Conservation (phyloP, 2,329 filamentous ascomycete species). For the Pseudogymnoascus verrucosus region DNA sequence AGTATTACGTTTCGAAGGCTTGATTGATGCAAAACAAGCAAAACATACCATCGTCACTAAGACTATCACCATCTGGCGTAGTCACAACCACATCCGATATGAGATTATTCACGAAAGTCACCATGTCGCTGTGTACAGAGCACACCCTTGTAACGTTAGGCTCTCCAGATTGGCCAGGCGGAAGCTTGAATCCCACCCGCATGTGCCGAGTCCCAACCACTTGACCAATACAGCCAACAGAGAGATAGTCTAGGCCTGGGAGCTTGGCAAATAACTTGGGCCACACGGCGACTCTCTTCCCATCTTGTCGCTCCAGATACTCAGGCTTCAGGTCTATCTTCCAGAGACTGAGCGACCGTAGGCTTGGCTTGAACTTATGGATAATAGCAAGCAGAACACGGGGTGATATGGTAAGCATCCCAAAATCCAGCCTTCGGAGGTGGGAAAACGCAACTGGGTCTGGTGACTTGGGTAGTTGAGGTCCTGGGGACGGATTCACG, state of each 20-base stretch:
- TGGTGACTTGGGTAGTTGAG: constrained; percentile 15
- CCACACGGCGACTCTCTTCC: constrained; percentile 32
- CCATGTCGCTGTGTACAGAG: neutral
- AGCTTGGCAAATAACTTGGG: constrained; percentile 31
- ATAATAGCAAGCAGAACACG: constrained; percentile 30
- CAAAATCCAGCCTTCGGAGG: constrained; percentile 38
- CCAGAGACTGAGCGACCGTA: constrained; percentile 39
- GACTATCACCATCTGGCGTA: neutral
- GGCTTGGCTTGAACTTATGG: constrained; percentile 36
- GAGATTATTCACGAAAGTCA: neutral
- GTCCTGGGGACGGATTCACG: neutral
- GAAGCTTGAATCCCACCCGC: neutral
- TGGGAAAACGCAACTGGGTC: constrained; percentile 26
- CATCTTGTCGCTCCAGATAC: neutral
- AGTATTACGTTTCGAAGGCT: neutral
- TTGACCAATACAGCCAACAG: neutral
- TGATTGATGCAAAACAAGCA: too few relatives aligned
- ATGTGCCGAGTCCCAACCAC: neutral
- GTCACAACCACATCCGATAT: neutral
- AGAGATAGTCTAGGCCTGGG: constrained; percentile 16
- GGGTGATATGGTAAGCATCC: constrained; percentile 28
- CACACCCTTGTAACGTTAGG: neutral
- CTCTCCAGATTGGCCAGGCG: neutral
- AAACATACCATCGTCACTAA: neutral
- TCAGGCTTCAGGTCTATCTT: constrained; percentile 29